Evolutionary conservation across 345 rosid species (phyloP).

Genomic region (Bretschneidera sinensis): DNA sequence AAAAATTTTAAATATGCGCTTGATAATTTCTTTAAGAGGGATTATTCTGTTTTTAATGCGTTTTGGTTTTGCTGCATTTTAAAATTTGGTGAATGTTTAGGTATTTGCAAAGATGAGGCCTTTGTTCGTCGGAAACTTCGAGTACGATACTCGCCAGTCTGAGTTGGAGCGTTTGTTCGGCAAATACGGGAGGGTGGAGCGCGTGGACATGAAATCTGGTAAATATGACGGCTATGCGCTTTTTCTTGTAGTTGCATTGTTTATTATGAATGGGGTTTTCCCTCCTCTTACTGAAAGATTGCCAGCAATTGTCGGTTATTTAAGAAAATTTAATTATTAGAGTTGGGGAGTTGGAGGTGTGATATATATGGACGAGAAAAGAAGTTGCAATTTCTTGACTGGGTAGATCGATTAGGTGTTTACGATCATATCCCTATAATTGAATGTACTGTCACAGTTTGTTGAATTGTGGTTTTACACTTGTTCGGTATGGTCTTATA

Average conservation of each 20-base stretch:
- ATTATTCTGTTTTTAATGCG: not conserved
- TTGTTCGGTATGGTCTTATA: not conserved
- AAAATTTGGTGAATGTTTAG: not conserved
- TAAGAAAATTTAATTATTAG: no score
- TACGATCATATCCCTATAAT: not conserved
- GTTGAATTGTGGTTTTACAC: not conserved
- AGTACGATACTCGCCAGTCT: conserved; percentile 74
- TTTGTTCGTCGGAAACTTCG: conserved; percentile 74
- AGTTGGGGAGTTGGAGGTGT: no score
- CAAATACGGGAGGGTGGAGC: conserved; percentile 75
- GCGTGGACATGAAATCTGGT: conserved; percentile 95
- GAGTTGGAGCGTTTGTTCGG: conserved; percentile 71
- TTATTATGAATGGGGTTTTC: not conserved
- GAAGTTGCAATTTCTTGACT: no score
- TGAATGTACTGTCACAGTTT: not conserved
- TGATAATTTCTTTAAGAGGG: no score
- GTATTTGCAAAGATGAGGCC: conserved; percentile 42
- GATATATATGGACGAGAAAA: not conserved
- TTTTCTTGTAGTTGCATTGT: no score
- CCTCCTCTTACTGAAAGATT: no score
- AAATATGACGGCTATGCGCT: conserved; percentile 7
- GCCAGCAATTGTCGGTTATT: no score
- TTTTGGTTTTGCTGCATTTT: not conserved
- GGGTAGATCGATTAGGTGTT: not conserved
- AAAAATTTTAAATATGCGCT: no score